Evolutionary conservation across 306 rosid species (phyloP).

Genomic region (Medicago ruthenica): DNA sequence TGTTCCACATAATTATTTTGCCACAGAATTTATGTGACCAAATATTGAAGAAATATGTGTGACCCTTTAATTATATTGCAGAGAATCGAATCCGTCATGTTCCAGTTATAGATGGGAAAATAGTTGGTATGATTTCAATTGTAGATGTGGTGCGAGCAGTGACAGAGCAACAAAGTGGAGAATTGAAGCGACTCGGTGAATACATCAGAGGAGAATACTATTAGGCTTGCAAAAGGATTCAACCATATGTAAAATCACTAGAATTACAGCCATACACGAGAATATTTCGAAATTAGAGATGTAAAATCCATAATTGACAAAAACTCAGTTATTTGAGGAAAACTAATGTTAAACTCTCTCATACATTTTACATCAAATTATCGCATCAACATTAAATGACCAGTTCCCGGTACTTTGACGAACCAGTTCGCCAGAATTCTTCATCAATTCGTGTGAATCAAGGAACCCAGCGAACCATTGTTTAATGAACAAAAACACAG

Average conservation of each 20-base stretch:
- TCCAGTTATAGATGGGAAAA: constrained; percentile 86
- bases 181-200: constrained; percentile 68
- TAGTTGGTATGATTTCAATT: constrained; percentile 89
- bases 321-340: too few species aligned
- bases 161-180: constrained; percentile 82
- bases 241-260: background rate
- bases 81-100: constrained; percentile 77
- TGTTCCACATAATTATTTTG: background rate
- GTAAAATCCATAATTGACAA: background rate
- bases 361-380: too few species aligned
- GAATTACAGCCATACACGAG: too few species aligned
- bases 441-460: too few species aligned
- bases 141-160: constrained; percentile 86
- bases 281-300: too few species aligned
- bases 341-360: too few species aligned
- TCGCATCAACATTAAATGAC: too few species aligned
- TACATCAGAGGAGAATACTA: constrained; percentile 80
- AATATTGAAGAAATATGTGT: background rate
- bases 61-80: constrained; percentile 42
- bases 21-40: background rate
- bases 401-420: too few species aligned
- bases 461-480: too few species aligned
- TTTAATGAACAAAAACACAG: too few species aligned
- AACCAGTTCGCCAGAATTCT: too few species aligned
- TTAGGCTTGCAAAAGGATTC: constrained; percentile 29